phyloP scores from a whole-genome alignment of 2,329 filamentous ascomycete genomes.

The Penicillium sp. region DNA sequence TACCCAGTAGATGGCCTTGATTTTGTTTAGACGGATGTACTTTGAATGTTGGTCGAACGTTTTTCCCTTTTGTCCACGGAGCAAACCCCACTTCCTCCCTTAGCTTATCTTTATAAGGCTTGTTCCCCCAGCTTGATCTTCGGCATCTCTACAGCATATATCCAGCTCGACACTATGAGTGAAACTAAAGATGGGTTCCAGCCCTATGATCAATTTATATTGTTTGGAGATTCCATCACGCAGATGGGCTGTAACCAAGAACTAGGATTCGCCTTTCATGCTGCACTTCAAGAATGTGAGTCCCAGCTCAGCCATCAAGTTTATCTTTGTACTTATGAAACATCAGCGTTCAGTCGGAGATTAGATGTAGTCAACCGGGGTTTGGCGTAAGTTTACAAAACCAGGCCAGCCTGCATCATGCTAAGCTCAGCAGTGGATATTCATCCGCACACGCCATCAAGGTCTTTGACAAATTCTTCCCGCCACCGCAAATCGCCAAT shows the following conservation, averaged over 20 bases:
- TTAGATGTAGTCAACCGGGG: constrained; percentile 89
- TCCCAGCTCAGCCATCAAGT: constrained; percentile 11
- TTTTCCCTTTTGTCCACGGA: constrained; percentile 20
- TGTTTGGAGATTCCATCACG: constrained; percentile 90
- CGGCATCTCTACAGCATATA: background rate
- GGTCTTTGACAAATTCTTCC: constrained; percentile 70
- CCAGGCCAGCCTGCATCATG: constrained; percentile 3
- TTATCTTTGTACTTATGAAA: constrained; percentile 13
- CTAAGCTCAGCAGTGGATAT: constrained; percentile 63
- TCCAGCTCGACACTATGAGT: background rate
- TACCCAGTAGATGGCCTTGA: too few species aligned
- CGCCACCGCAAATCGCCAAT: constrained; percentile 58
- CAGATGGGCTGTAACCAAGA: constrained; percentile 65
- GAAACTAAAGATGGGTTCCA: constrained; percentile 17
- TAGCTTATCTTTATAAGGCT: background rate
- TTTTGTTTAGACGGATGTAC: background rate
- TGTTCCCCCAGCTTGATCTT: background rate
- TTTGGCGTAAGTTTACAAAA: constrained; percentile 55
- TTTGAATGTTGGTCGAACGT: background rate
- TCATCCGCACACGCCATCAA: constrained; percentile 74
- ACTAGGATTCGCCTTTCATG: constrained; percentile 73
- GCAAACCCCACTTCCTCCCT: constrained; percentile 4
- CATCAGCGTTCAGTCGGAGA: constrained; percentile 69
- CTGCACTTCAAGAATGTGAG: constrained; percentile 69
- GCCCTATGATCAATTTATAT: constrained; percentile 72